Percentiles rank a stretch among this genome's conserved stretches.
Conservation (phyloP, 257 asterid genomes). For the Ajuga chamaepitys region DNA sequence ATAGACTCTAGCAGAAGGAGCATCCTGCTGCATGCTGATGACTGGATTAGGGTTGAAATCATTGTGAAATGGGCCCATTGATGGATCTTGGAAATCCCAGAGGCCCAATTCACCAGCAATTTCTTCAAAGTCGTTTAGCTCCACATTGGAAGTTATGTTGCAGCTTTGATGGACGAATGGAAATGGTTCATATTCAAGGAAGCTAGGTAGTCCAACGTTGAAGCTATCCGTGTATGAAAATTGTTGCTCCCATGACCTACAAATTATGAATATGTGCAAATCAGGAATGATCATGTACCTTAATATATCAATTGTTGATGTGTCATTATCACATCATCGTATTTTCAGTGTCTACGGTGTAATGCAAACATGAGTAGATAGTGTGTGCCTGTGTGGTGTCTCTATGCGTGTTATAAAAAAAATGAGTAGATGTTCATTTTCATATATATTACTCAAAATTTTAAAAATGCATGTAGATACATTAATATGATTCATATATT, state of each 20-base stretch:
- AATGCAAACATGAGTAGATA: no score
- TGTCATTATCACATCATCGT: no score
- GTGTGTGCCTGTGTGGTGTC: no score
- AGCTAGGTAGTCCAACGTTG: conserved; percentile 12
- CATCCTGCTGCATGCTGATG: not conserved
- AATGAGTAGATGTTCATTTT: no score
- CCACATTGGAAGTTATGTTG: not conserved
- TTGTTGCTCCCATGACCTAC: conserved; percentile 43
- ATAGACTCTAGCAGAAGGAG: not conserved
- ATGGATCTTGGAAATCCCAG: conserved; percentile 29
- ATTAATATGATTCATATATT: no score
- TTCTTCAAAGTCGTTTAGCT: conserved; percentile 38
- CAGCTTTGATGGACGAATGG: conserved; percentile 8
- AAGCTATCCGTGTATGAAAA: conserved; percentile 17
- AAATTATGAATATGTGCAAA: not conserved
- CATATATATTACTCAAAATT: no score
- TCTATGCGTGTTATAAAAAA: no score
- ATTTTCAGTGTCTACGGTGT: no score
- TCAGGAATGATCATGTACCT: not conserved
- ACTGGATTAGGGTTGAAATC: conserved; percentile 14
- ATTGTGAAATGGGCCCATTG: not conserved
- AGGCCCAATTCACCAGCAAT: conserved; percentile 28
- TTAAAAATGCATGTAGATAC: no score
- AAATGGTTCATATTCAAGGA: conserved; percentile 19
- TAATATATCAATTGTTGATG: not conserved